phyloP scores from a whole-genome alignment of 371 early-diverging fungal species.

The Blastocladiella emersonii region DNA sequence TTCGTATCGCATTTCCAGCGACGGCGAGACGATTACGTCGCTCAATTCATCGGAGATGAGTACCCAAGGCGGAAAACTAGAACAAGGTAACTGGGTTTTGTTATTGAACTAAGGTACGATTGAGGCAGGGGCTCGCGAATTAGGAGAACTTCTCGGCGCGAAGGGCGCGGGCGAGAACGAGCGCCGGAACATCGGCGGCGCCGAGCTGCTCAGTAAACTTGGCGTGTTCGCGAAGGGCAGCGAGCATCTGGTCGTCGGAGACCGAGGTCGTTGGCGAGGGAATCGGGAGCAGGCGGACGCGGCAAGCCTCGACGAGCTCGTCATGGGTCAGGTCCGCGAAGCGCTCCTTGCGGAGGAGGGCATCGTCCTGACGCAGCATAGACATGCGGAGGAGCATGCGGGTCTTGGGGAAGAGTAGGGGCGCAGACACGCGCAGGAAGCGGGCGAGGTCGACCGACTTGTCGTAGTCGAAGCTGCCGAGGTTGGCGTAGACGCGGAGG shows the following conservation, averaged over 20 bases:
- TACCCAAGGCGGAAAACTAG: too few species aligned
- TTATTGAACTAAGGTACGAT: too few species aligned
- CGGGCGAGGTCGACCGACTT: not conserved
- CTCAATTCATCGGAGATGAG: too few species aligned
- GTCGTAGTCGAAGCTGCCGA: not conserved
- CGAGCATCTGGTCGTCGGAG: not conserved
- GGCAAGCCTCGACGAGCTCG: not conserved
- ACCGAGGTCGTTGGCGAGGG: not conserved
- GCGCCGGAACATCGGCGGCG: not conserved
- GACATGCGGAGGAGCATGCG: not conserved
- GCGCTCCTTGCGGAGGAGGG: not conserved
- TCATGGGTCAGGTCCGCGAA: not conserved
- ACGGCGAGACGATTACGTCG: too few species aligned
- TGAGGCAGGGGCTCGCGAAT: too few species aligned
- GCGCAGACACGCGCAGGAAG: not conserved
- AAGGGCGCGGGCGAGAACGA: not conserved
- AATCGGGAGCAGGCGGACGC: not conserved
- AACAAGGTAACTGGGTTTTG: too few species aligned
- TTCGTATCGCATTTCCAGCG: too few species aligned
- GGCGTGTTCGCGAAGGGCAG: not conserved
- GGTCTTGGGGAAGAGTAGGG: not conserved
- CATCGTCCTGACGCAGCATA: not conserved
- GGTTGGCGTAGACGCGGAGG: not conserved
- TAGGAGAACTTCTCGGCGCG: too few species aligned
- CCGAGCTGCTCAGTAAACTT: not conserved